Evolutionary conservation across 2,329 filamentous ascomycete genomes (phyloP), one percentile per base, ranked within the genome.

Genomic region (Fusarium nurragi): DNA sequence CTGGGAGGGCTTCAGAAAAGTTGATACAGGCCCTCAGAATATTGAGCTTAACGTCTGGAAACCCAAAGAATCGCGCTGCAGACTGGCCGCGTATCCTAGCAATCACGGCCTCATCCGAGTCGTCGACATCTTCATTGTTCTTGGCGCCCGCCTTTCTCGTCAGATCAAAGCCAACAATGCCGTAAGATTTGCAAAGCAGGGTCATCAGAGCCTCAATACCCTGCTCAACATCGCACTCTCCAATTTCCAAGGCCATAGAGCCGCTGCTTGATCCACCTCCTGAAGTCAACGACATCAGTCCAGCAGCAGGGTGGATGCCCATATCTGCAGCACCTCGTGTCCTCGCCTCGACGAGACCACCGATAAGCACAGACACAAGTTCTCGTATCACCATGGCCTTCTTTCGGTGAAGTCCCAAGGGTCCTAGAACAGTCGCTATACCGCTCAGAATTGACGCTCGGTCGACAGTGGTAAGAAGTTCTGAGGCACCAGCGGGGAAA

Each of bases 281-380:
- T 12, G 85, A 80, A 65, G 88, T 90, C 26, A 95, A 80, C 13
- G 90, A 89, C 23, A 93, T 89, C 47, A 97, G 80, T 0, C 93
- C 94, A 11, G 94, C 93, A 18, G 94, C 94, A 37, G 95, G 95
- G 77, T 98, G 94, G 32, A 99, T 92, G 5, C 94, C 95, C 72
- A 95, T 92, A 74, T 98, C 95, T n/a, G 95, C 94, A 37, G 95
- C 95, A 28, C 94, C 94, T 44, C 94, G 86, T 43, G 96, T 97
- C 36, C 95, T 87, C 16, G 95, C 95, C 77, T 97, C 93, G 6
- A 97, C 90, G 10, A 99, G 83, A 4, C 92, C 93, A 30, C 89
- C 90, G 49, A 96, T 92, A 37, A 98, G 83, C 16, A 93, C 88
- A 5, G 89, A 90, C 10, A 99, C 85, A 46, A 98, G 84, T 72